Evolutionary conservation across 345 rosid genomes (phyloP), one percentile per base, ranked within the genome.

Genomic region (Aegle marmelos): DNA sequence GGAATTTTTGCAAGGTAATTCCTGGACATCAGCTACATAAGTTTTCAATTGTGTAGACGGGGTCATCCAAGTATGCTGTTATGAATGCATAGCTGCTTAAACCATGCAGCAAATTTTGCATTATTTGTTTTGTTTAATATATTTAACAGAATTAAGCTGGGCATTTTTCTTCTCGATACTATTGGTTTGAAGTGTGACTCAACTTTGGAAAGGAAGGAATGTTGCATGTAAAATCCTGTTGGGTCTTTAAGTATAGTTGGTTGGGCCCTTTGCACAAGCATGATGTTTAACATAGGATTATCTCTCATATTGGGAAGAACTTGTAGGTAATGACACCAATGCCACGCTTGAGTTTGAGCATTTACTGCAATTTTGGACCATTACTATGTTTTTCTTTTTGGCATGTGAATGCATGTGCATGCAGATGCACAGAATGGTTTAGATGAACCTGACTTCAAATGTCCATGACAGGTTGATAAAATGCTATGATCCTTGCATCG

Each of bases 1-100:
- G 79, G 76, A 84, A 72, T 16, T 93, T 93, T 78, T 86, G 91
- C 78, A 83, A 79, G 97, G 97, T 93, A 84, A 79, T 68, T 61
- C 66, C 33, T 28, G 25, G 56, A 22, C 22, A 4, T 36, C 25
- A n/a, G 10, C 78, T 63, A 48, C 59, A 72, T 22, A 48, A 30
- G 61, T 67, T 28, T 68, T 68, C 70, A 68, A 68, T 45, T 66
- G 54, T 50, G 69, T 48, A n/a, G 68, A 58, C 68, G 25, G 60
- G 63, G 63, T 77, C 61, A 41, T 73, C 56, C 45, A 68, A 54
- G 16, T 48, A n/a, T 67, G 67, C 64, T 22, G 4, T 48, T 63
- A 31, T 45, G 24, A 65, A 62, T 56, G 78, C 70, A 78, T 73
- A 64, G 1, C 14, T 39, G 36, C 66, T 71, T 66, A 27, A 67